These are phyloP conservation scores for Primulina eburnea DNA, from an alignment of 257 asterid genomes.

Conservation along the genomic window DNA sequence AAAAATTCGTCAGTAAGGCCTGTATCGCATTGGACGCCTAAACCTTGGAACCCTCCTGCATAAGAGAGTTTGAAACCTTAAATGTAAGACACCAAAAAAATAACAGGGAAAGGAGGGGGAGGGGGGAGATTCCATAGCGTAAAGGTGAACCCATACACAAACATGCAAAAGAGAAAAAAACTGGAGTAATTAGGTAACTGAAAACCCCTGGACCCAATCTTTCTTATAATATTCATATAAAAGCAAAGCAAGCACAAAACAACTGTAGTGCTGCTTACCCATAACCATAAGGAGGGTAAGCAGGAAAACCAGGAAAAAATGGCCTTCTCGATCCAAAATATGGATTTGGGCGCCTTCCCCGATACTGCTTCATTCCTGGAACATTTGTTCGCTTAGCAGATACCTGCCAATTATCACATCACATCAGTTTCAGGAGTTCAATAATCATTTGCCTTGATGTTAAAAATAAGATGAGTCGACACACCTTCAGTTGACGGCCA, in stretches of 20 bases:
- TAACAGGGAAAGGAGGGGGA: neutral
- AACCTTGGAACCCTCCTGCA: conserved; percentile 66
- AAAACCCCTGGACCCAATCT: neutral
- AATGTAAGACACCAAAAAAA: neutral
- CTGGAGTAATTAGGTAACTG: neutral
- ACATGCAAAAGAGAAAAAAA: neutral
- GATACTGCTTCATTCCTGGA: conserved; percentile 59
- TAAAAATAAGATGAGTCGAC: conserved; percentile 22
- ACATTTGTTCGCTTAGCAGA: conserved; percentile 60
- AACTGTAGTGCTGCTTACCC: conserved; percentile 41
- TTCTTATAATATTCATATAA: neutral
- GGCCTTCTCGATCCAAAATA: conserved; percentile 51
- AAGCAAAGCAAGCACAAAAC: neutral
- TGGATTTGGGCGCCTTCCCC: conserved; percentile 59
- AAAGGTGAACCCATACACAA: neutral
- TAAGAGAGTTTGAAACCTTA: conserved; percentile 12
- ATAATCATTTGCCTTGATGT: conserved; percentile 4
- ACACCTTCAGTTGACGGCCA: conserved; percentile 56
- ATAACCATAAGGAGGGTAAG: conserved; percentile 47
- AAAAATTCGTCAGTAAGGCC: conserved; percentile 45
- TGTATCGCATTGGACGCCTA: conserved; percentile 64
- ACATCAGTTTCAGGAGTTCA: neutral
- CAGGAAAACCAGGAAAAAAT: conserved; percentile 51
- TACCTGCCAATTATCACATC: conserved; percentile 34
- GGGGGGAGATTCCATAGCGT: neutral